These are phyloP conservation scores for Phlegmacium glaucopus DNA, from an alignment of 768 basidiomycete genomes.

Conservation along the genomic window DNA sequence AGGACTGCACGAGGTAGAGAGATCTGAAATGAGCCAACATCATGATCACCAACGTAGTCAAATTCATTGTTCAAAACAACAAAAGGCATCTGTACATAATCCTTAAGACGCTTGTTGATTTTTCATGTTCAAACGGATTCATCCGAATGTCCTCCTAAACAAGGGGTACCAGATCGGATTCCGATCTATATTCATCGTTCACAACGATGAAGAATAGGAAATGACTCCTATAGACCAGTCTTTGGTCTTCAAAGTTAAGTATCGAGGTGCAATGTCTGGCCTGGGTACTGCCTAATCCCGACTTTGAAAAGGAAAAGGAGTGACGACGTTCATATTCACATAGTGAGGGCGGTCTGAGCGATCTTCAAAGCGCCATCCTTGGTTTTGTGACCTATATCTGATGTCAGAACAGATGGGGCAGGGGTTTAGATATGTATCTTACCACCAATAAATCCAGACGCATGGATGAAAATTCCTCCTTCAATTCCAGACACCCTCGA, in stretches of 20 bases:
- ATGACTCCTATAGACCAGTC: no score
- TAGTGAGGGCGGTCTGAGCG: constrained; percentile 62
- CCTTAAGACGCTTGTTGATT: no score
- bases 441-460: constrained; percentile 97
- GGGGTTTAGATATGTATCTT: constrained; percentile 16
- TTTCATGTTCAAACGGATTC: not conserved
- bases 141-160: no score
- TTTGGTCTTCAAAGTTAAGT: no score
- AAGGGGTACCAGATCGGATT: not conserved
- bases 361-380: constrained; percentile 83
- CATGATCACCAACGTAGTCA: no score
- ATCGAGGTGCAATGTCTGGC: no score
- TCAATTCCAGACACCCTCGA: constrained; percentile 71
- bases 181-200: no score
- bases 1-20: constrained; percentile 4
- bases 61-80: not conserved
- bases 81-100: not conserved
- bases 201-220: no score
- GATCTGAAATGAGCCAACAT: not conserved
- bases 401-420: not conserved
- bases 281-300: not conserved
- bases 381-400: constrained; percentile 72
- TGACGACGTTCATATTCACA: constrained; percentile 20
- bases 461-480: constrained; percentile 90
- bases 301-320: not conserved